Percentiles rank a stretch among this genome's conserved stretches.
These are phyloP conservation scores for Cinchona pubescens DNA, from an alignment of 257 asterid species.

Conservation along the genomic window DNA sequence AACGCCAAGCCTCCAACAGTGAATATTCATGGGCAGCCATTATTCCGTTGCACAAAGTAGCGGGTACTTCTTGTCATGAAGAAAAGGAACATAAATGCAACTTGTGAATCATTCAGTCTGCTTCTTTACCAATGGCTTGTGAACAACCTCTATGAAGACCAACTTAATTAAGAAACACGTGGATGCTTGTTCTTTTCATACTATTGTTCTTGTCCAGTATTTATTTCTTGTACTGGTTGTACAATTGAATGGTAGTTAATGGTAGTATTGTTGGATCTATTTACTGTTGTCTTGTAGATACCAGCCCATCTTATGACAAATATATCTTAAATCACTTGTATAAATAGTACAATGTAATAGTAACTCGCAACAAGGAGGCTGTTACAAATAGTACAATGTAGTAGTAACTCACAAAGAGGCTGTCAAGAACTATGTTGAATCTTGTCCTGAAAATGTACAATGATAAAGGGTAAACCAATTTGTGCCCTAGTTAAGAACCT, in stretches of 20 bases:
- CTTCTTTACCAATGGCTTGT: conserved; percentile 13
- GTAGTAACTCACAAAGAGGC: background rate
- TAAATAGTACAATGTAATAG: too few species aligned
- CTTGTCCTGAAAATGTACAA: background rate
- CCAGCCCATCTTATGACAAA: background rate
- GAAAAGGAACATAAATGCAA: background rate
- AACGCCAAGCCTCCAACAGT: conserved; percentile 42
- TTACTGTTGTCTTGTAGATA: background rate
- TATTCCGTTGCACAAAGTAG: conserved; percentile 38
- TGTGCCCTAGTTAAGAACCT: too few species aligned
- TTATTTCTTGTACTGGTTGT: conserved; percentile 1
- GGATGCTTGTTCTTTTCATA: background rate
- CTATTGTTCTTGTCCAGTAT: background rate
- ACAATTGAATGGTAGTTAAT: background rate
- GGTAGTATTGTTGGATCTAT: background rate
- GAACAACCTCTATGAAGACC: conserved; percentile 2
- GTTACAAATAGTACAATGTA: background rate
- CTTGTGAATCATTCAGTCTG: background rate
- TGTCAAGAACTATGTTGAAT: background rate
- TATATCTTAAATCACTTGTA: background rate
- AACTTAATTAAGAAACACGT: background rate
- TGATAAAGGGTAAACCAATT: background rate
- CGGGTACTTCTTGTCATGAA: conserved; percentile 47
- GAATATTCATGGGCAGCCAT: conserved; percentile 50
- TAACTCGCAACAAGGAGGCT: background rate